phyloP scores from a whole-genome alignment of 345 rosid genomes.

The Alliaria petiolata region DNA sequence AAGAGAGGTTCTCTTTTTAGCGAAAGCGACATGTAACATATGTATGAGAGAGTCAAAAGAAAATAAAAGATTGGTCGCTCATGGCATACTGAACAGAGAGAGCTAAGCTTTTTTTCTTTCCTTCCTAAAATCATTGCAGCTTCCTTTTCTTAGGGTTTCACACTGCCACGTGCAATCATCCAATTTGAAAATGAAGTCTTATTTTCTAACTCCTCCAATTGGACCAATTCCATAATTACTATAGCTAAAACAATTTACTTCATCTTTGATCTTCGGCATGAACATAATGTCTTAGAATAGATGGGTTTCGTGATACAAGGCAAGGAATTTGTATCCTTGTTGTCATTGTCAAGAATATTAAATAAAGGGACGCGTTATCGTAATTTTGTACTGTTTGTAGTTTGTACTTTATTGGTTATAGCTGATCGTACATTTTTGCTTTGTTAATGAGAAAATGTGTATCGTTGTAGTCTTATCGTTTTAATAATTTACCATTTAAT shows the following conservation, averaged over 20 bases:
- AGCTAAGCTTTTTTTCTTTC: not conserved
- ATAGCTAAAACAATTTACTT: not conserved
- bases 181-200: slow-evolving; percentile 4
- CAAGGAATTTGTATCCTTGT: not conserved
- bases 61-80: slow-evolving; percentile 30
- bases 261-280: not conserved
- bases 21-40: slow-evolving; percentile 50
- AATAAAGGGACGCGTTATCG: not conserved
- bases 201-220: not conserved
- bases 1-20: slow-evolving; percentile 44
- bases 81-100: slow-evolving; percentile 18
- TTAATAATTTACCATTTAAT: no score
- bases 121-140: slow-evolving; percentile 21
- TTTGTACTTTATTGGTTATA: not conserved
- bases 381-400: not conserved
- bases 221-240: not conserved
- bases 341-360: not conserved
- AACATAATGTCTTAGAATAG: not conserved
- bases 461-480: not conserved
- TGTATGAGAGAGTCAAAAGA: slow-evolving; percentile 24
- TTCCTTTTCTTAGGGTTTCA: slow-evolving; percentile 30
- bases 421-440: not conserved
- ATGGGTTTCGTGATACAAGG: not conserved
- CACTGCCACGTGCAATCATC: slow-evolving; percentile 17
- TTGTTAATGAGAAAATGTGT: not conserved